These are phyloP conservation scores for Teunomyces lycoperdinae DNA, from an alignment of 805 yeast genomes.

Conservation along the genomic window DNA sequence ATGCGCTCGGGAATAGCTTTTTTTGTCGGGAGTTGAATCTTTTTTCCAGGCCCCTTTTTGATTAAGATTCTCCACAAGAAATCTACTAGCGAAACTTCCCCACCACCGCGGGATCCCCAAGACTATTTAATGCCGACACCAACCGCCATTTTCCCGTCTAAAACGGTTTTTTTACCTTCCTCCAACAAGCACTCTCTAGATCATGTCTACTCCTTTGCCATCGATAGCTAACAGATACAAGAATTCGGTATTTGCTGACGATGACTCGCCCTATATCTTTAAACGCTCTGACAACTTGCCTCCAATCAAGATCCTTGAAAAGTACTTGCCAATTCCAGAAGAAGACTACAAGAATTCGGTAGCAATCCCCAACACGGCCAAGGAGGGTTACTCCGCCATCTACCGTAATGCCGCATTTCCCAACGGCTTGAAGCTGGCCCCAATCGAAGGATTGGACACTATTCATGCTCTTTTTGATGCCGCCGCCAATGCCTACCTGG, in stretches of 20 bases:
- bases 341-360: conserved; percentile 6
- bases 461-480: conserved; percentile 15
- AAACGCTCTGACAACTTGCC: conserved; percentile 8
- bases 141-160: not conserved
- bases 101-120: not conserved
- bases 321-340: conserved; percentile 15
- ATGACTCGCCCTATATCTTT: conserved; percentile 16
- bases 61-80: too few species aligned
- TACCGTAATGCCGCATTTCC: conserved; percentile 28
- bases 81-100: not conserved
- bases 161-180: not conserved
- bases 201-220: conserved; percentile 1
- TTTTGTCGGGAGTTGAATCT: too few species aligned
- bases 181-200: not conserved
- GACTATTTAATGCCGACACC: not conserved
- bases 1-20: too few species aligned
- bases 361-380: conserved; percentile 16
- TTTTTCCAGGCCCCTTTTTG: too few species aligned
- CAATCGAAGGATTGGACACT: conserved; percentile 19
- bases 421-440: conserved; percentile 18
- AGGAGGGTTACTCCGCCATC: conserved; percentile 26
- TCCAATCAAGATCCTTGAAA: conserved; percentile 10
- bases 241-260: conserved; percentile 11
- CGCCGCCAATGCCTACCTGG: conserved; percentile 12
- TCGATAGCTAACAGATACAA: conserved; percentile 5